Conservation (phyloP, 257 asterid genomes). For the Prunella vulgaris region DNA sequence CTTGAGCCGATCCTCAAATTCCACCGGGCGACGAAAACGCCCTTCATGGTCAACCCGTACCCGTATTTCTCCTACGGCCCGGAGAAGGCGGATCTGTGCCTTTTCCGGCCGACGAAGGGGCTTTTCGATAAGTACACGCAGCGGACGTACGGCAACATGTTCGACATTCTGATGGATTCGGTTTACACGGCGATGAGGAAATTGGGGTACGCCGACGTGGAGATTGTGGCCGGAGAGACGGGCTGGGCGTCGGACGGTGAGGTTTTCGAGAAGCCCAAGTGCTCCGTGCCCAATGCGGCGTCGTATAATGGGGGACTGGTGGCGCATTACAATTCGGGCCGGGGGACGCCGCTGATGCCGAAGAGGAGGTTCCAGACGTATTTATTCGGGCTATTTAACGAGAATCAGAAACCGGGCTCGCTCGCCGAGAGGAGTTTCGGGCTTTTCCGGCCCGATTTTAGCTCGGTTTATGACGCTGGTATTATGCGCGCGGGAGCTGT, state of each 20-base stretch:
- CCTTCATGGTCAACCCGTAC: slow-evolving; percentile 88
- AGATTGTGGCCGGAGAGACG: slow-evolving; percentile 62
- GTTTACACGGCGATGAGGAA: slow-evolving; percentile 54
- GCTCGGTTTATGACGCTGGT: slow-evolving; percentile 61
- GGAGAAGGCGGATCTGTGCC: slow-evolving; percentile 32
- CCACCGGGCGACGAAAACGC: slow-evolving; percentile 40
- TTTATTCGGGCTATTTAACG: slow-evolving; percentile 65
- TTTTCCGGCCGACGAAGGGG: slow-evolving; percentile 41
- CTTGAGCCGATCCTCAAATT: slow-evolving; percentile 60
- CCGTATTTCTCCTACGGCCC: slow-evolving; percentile 69
- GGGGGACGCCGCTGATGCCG: slow-evolving; percentile 84
- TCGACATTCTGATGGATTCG: slow-evolving; percentile 58
- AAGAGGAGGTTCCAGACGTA: slow-evolving; percentile 53
- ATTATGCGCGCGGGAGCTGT: slow-evolving; percentile 42
- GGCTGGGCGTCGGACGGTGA: slow-evolving; percentile 93
- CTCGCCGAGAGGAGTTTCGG: slow-evolving; percentile 78
- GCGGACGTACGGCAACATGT: slow-evolving; percentile 52
- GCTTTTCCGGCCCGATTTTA: slow-evolving; percentile 62
- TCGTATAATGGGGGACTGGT: slow-evolving; percentile 72
- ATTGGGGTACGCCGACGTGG: slow-evolving; percentile 64
- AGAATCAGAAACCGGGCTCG: slow-evolving; percentile 68
- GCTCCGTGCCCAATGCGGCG: slow-evolving; percentile 57
- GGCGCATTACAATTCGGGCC: slow-evolving; percentile 32
- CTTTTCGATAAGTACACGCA: slow-evolving; percentile 28
- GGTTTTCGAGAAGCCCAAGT: slow-evolving; percentile 48